phyloP scores from a whole-genome alignment of 306 rosid genomes.

The Acacia crassicarpa region DNA sequence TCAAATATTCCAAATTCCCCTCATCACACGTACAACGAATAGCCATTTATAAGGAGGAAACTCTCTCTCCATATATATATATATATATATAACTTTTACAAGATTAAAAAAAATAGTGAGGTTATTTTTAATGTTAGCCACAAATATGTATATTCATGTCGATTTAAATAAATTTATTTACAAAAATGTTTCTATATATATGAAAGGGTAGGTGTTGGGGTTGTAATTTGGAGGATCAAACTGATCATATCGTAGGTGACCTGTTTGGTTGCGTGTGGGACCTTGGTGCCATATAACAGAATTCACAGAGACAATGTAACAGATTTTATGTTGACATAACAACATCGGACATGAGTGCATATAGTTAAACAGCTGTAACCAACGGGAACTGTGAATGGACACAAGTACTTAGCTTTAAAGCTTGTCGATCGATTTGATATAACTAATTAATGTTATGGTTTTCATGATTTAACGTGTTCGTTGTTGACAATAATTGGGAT shows the following conservation, averaged over 20 bases:
- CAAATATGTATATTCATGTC: too few species aligned
- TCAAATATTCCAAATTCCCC: background rate
- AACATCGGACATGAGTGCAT: background rate
- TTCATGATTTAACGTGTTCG: background rate
- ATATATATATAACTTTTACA: background rate
- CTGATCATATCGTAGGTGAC: background rate
- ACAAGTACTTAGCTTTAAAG: background rate
- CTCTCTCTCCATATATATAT: too few species aligned
- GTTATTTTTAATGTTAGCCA: background rate
- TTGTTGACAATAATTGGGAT: background rate
- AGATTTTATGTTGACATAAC: background rate
- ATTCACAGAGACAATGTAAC: conserved; percentile 21
- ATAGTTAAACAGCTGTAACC: background rate
- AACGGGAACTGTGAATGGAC: background rate
- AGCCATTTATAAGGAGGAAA: too few species aligned
- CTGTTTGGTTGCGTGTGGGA: conserved; percentile 8
- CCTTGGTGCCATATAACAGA: conserved; percentile 26
- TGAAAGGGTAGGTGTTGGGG: background rate
- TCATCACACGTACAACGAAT: background rate
- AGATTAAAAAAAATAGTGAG: background rate
- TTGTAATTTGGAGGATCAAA: background rate
- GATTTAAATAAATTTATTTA: background rate
- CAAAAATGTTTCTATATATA: background rate
- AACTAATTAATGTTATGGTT: background rate
- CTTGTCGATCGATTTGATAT: background rate